Conservation (phyloP, 257 asterid genomes). For the Coffea canephora region DNA sequence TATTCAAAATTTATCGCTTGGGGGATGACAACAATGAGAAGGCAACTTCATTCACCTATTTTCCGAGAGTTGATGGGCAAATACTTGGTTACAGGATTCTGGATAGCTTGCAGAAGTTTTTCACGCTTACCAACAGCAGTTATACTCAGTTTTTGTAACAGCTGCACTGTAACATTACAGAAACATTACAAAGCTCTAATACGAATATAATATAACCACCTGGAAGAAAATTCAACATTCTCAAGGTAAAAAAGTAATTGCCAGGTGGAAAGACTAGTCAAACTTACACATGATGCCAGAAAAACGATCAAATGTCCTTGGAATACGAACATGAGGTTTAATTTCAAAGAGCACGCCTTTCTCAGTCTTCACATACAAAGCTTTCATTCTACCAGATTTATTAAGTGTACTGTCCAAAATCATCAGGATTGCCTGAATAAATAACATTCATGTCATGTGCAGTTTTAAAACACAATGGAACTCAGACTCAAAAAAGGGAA, state of each 20-base stretch:
- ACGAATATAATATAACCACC: not conserved
- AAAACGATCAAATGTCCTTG: slow-evolving; percentile 83
- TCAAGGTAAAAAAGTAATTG: not conserved
- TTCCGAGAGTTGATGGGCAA: slow-evolving; percentile 70
- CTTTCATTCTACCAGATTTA: slow-evolving; percentile 74
- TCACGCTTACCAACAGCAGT: slow-evolving; percentile 71
- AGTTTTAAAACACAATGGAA: not conserved
- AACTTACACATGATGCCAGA: slow-evolving; percentile 88
- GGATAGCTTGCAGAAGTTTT: slow-evolving; percentile 65
- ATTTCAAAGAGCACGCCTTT: slow-evolving; percentile 76
- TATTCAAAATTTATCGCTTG: slow-evolving; percentile 4
- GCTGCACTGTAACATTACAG: slow-evolving; percentile 54
- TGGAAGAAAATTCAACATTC: not conserved
- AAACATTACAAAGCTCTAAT: not conserved
- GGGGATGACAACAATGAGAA: not conserved
- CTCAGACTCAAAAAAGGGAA: not conserved
- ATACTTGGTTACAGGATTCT: slow-evolving; percentile 81
- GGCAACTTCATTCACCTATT: slow-evolving; percentile 50
- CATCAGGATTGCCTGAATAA: slow-evolving; percentile 67
- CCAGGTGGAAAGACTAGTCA: not conserved
- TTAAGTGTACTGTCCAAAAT: slow-evolving; percentile 84
- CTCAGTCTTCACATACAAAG: slow-evolving; percentile 79
- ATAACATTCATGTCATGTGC: not conserved
- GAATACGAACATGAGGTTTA: slow-evolving; percentile 86
- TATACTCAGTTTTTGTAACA: slow-evolving; percentile 68